Percentiles rank a stretch among this genome's conserved stretches.
Conservation (phyloP, 129 eudicot genomes). For the Centrapalus pauciflorus region DNA sequence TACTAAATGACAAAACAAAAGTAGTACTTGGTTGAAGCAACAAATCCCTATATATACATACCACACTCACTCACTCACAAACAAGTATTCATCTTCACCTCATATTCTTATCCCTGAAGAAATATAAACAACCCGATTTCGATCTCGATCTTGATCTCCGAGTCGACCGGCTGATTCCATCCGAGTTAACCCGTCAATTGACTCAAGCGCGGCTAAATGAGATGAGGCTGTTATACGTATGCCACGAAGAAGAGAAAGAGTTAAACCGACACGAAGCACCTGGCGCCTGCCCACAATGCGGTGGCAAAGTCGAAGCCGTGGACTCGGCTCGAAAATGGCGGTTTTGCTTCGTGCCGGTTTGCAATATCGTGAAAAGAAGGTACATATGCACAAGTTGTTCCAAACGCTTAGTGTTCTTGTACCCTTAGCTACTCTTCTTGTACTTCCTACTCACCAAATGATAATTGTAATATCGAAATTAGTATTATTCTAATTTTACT, state of each 20-base stretch:
- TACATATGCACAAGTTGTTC: conserved; percentile 26
- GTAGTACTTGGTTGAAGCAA: conserved; percentile 8
- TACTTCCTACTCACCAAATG: not conserved
- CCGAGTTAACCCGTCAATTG: not conserved
- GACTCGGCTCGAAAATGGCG: conserved; percentile 28
- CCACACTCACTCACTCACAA: not conserved
- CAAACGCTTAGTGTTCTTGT: conserved; percentile 29
- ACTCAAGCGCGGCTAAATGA: conserved; percentile 2
- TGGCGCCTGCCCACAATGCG: conserved; percentile 33
- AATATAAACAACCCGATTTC: not conserved
- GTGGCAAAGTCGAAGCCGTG: conserved; percentile 34
- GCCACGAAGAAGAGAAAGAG: conserved; percentile 33
- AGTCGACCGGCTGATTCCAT: not conserved
- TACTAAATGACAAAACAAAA: conserved; percentile 10
- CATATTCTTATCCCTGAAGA: conserved; percentile 1
- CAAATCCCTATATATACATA: conserved; percentile 4
- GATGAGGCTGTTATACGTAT: conserved; percentile 14
- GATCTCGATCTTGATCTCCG: not conserved
- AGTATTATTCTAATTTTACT: not conserved
- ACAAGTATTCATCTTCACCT: not conserved
- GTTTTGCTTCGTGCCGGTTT: conserved; percentile 30
- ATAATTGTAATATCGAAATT: not conserved
- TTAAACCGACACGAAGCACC: conserved; percentile 29
- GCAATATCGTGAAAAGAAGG: conserved; percentile 27
- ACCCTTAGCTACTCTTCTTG: conserved; percentile 11